Percentiles rank a stretch among this genome's conserved stretches.
phyloP scores from a whole-genome alignment of 1,284 basidiomycete genomes.

The Malassezia obtusa region DNA sequence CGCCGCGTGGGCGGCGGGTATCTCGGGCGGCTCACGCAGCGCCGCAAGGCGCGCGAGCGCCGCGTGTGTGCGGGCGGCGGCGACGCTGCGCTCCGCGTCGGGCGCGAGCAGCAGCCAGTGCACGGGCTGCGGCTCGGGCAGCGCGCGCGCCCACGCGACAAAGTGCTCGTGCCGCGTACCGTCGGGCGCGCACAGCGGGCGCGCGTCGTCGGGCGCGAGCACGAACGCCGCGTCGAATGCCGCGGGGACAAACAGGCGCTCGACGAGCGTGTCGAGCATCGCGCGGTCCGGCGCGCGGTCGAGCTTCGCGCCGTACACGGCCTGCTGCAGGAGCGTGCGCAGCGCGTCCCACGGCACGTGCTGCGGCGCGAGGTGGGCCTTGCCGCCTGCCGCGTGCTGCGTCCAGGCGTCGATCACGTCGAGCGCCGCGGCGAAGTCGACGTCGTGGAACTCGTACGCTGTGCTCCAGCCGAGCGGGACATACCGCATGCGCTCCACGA shows the following conservation, averaged over 20 bases:
- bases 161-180: constrained; percentile 43
- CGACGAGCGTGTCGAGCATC: constrained; percentile 43
- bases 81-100: constrained; percentile 42
- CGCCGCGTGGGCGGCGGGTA: constrained; percentile 14
- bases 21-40: constrained; percentile 24
- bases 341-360: constrained; percentile 43
- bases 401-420: constrained; percentile 43
- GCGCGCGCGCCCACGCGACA: constrained; percentile 33
- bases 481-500: constrained; percentile 41
- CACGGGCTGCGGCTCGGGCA: constrained; percentile 46
- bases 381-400: constrained; percentile 28
- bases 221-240: constrained; percentile 39
- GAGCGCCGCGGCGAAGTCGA: constrained; percentile 40
- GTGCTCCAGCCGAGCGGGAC: constrained; percentile 44
- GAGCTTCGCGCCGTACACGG: constrained; percentile 45
- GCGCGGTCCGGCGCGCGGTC: constrained; percentile 40
- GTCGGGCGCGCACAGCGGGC: constrained; percentile 36
- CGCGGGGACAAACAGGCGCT: constrained; percentile 36
- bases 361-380: constrained; percentile 37
- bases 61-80: constrained; percentile 29
- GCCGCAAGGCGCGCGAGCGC: constrained; percentile 37
- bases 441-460: constrained; percentile 46
- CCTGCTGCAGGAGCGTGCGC: constrained; percentile 38
- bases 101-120: constrained; percentile 44
- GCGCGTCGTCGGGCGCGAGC: constrained; percentile 30